Evolutionary conservation across 2,329 filamentous ascomycete species (phyloP), one percentile per base, ranked within the genome.

Genomic region (Zasmidium angulare): DNA sequence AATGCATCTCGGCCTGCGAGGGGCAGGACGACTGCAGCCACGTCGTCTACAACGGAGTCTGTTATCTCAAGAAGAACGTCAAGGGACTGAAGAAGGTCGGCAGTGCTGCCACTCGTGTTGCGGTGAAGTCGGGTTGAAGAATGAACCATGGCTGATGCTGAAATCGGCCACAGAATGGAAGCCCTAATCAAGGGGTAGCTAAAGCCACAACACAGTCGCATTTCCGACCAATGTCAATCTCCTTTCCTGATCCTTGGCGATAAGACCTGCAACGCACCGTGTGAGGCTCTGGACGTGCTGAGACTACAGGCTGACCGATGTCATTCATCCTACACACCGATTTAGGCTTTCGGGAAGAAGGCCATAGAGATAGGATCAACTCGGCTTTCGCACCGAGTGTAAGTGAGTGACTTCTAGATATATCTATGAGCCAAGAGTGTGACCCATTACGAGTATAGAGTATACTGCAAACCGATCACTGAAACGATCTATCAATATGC

Each of bases 1-100:
- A 54, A 21, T 54, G 52, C 20, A 54, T 54, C 19, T 14, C 46
- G n/a, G 36, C 36, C 17, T 54, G 52, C n/a, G 22, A 48, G 21
- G 52, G 31, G 3, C 22, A 53, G n/a, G 36, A 48, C 12, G 46
- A 48, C 1, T 55, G 53, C n/a, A 14, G 19, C 12, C 53, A 55
- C 50, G 53, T 50, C 19, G 24, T 17, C 23, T 55, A 55, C 19
- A 55, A 50, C n/a, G 53, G 53, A 20, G 46, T 31, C 22, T 55
- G 53, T 22, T 55, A 50, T 22, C 10, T 55, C 23, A 49, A 55
- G 46, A 55, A 49, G 24, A 31, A 24, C 11, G 53, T 50, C 24
- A 55, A 36, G 19, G 46, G 23, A 12, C 17, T 55, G 46, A 31
- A 21, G 29, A 55, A 55, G 46, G 31, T 14, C n/a, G 23, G 24